phyloP scores from a whole-genome alignment of 2,329 filamentous ascomycete species.

The Fusarium dlaminii region DNA sequence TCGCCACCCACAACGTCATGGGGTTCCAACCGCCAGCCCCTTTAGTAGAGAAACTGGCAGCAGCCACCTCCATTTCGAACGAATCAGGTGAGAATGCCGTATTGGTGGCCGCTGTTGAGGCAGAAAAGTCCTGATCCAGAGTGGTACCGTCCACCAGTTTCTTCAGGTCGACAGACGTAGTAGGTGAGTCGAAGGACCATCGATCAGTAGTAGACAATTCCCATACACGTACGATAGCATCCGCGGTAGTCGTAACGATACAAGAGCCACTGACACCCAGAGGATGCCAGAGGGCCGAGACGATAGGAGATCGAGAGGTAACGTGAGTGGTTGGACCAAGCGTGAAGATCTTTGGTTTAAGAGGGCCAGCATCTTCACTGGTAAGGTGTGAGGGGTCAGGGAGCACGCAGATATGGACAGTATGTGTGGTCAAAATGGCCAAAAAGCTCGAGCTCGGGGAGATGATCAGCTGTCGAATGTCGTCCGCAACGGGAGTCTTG shows the following conservation, averaged over 20 bases:
- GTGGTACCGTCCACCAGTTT: slow-evolving; percentile 87
- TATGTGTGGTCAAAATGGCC: slow-evolving; percentile 87
- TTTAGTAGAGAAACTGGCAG: slow-evolving; percentile 78
- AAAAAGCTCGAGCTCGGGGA: slow-evolving; percentile 85
- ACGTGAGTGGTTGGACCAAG: slow-evolving; percentile 94
- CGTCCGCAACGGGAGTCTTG: slow-evolving; percentile 79
- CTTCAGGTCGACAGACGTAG: slow-evolving; percentile 85
- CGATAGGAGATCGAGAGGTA: slow-evolving; percentile 81
- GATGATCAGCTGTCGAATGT: slow-evolving; percentile 85
- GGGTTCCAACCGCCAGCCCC: slow-evolving; percentile 87
- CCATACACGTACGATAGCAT: slow-evolving; percentile 90
- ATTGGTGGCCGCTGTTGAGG: slow-evolving; percentile 76
- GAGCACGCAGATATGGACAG: slow-evolving; percentile 86
- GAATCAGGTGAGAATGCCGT: slow-evolving; percentile 88
- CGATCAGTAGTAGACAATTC: slow-evolving; percentile 85
- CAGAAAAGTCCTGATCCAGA: slow-evolving; percentile 83
- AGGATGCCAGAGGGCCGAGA: slow-evolving; percentile 91
- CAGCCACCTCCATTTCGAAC: slow-evolving; percentile 93
- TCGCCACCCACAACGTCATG: slow-evolving; percentile 98
- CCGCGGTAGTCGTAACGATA: slow-evolving; percentile 86
- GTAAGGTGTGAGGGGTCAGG: slow-evolving; percentile 82
- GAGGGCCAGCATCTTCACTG: slow-evolving; percentile 70
- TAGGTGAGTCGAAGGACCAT: slow-evolving; percentile 86
- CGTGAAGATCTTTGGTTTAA: slow-evolving; percentile 87
- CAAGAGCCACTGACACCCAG: slow-evolving; percentile 83